Conservation (phyloP, 2,329 filamentous ascomycete species). For the Fusarium sp. region DNA sequence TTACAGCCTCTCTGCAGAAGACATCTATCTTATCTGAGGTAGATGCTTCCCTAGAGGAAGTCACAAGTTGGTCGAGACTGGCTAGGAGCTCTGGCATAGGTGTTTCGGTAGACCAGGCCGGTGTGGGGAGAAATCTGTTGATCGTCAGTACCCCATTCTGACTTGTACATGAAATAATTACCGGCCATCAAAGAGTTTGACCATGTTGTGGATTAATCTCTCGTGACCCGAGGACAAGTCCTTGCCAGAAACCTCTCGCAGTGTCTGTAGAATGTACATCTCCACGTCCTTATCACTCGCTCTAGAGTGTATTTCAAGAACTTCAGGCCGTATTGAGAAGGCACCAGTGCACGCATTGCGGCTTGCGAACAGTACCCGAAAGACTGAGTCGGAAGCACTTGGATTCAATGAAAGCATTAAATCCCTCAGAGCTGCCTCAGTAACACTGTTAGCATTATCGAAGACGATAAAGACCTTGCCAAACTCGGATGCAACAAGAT, state of each 20-base stretch:
- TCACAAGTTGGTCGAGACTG: background rate
- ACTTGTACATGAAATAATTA: background rate
- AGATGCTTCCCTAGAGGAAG: fast-evolving
- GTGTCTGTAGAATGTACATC: background rate
- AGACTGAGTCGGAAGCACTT: background rate
- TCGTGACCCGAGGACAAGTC: background rate
- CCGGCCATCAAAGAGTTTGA: background rate
- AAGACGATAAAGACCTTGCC: background rate
- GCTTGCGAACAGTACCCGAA: background rate
- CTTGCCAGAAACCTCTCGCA: background rate
- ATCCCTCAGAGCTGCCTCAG: background rate
- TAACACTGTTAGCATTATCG: background rate
- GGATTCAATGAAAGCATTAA: background rate
- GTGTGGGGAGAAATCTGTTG: conserved; percentile 4
- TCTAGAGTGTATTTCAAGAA: background rate
- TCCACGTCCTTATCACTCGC: background rate
- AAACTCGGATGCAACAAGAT: background rate
- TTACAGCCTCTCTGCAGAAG: background rate
- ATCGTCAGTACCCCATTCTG: background rate
- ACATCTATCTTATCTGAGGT: fast-evolving
- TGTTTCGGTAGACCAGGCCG: background rate
- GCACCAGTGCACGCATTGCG: background rate
- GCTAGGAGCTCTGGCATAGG: background rate
- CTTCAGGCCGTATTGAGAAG: background rate
- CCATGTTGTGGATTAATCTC: background rate